Evolutionary conservation across 2,329 filamentous ascomycete species (phyloP).

Genomic region (Graphilbum sp.): DNA sequence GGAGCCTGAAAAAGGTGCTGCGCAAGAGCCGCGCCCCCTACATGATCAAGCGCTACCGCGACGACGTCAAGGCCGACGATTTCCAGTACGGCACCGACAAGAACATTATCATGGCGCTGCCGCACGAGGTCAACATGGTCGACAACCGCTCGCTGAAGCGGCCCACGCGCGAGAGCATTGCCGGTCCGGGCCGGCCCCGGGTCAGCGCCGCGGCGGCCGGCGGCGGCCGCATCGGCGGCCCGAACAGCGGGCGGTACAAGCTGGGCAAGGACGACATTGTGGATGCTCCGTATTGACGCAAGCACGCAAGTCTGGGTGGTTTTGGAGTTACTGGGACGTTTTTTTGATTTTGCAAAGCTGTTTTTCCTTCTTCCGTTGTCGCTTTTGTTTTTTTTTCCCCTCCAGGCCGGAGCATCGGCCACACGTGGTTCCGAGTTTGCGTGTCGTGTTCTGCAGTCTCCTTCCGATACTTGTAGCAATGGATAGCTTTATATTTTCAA

Average conservation of each 20-base stretch:
- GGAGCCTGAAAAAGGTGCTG: conserved; percentile 84
- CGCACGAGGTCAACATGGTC: conserved; percentile 98
- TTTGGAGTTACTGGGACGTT: background rate
- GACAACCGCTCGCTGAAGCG: conserved; percentile 69
- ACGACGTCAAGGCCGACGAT: conserved; percentile 95
- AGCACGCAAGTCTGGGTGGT: no score
- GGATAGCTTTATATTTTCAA: no score
- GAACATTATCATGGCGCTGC: conserved; percentile 92
- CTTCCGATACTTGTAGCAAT: no score
- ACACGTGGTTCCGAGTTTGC: background rate
- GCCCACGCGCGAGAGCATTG: conserved; percentile 87
- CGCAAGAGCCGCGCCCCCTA: conserved; percentile 73
- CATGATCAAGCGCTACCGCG: conserved; percentile 87
- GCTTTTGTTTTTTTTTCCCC: background rate
- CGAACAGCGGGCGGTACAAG: conserved; percentile 48
- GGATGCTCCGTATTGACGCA: conserved; percentile 46
- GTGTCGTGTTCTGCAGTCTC: no score
- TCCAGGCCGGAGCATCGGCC: background rate
- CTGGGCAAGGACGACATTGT: conserved; percentile 73
- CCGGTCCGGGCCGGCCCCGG: conserved; percentile 26
- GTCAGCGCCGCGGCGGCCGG: conserved; percentile 28
- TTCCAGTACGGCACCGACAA: conserved; percentile 96
- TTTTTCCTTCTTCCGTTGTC: background rate
- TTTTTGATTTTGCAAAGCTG: background rate
- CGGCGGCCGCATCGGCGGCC: conserved; percentile 33